These are phyloP conservation scores for Aspergillus sp. DNA, from an alignment of 2,329 filamentous ascomycete genomes.

Conservation along the genomic window DNA sequence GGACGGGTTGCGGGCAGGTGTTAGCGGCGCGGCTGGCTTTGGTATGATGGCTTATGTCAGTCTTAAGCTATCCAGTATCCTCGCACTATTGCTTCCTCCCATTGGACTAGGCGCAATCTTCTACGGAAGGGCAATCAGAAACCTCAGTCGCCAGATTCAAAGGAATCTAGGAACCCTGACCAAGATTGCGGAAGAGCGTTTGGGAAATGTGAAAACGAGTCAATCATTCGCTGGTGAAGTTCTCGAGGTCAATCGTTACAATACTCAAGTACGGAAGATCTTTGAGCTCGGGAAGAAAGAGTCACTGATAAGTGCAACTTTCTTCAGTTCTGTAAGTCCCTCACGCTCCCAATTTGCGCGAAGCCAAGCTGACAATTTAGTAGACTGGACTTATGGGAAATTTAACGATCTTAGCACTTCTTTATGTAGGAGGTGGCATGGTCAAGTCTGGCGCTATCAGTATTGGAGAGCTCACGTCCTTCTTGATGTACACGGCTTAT, in stretches of 20 bases:
- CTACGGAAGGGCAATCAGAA: slow-evolving; percentile 85
- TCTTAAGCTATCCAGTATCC: slow-evolving; percentile 81
- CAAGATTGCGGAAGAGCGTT: slow-evolving; percentile 96
- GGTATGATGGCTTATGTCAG: slow-evolving; percentile 95
- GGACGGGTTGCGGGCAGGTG: slow-evolving; percentile 86
- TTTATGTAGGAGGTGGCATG: slow-evolving; percentile 87
- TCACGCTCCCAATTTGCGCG: too few relatives aligned
- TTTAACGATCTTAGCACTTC: slow-evolving; percentile 87
- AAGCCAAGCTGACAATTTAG: slow-evolving; percentile 29
- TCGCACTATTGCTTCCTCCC: slow-evolving; percentile 84
- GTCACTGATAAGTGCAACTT: slow-evolving; percentile 83
- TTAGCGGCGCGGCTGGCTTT: slow-evolving; percentile 87
- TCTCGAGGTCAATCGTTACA: slow-evolving; percentile 87
- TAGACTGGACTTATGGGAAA: slow-evolving; percentile 91
- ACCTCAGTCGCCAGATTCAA: slow-evolving; percentile 88
- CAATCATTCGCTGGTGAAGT: slow-evolving; percentile 95
- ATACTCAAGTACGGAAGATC: slow-evolving; percentile 85
- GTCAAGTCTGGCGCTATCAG: slow-evolving; percentile 83
- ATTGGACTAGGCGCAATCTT: slow-evolving; percentile 88
- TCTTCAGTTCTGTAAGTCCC: slow-evolving; percentile 66
- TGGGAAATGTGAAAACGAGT: slow-evolving; percentile 94
- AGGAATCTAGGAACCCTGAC: slow-evolving; percentile 89
- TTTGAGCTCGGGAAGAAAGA: slow-evolving; percentile 86
- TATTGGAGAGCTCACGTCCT: slow-evolving; percentile 89
- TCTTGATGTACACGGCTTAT: slow-evolving; percentile 97